Conservation (phyloP, 495 filamentous ascomycete species). For the Neurospora discreta region DNA sequence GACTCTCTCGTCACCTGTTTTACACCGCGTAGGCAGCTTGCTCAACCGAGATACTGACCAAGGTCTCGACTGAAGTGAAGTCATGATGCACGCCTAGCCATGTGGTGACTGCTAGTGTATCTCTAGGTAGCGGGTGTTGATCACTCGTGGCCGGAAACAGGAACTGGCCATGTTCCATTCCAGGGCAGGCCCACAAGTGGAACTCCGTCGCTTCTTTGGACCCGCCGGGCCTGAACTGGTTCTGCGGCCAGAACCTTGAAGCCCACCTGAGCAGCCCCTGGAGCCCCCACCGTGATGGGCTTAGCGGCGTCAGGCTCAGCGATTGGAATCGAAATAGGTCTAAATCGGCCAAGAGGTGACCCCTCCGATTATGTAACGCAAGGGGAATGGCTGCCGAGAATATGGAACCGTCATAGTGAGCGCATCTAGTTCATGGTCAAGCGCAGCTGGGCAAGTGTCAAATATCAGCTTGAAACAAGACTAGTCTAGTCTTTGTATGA, state of each 20-base stretch:
- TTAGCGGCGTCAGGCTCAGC: neutral
- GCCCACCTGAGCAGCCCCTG: neutral
- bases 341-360: neutral
- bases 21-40: neutral
- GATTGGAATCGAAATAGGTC: neutral
- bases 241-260: neutral
- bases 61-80: neutral
- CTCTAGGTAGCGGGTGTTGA: too few relatives aligned
- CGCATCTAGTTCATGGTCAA: neutral
- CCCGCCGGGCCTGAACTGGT: neutral
- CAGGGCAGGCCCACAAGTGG: neutral
- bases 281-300: neutral
- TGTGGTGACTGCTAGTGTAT: neutral
- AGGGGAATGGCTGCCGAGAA: neutral
- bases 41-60: neutral
- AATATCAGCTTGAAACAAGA: neutral
- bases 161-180: neutral
- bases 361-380: neutral
- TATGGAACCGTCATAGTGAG: neutral
- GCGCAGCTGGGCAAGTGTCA: neutral
- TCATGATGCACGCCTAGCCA: neutral
- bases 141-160: neutral
- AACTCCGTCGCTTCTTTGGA: neutral
- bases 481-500: neutral
- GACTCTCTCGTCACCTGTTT: neutral